Evolutionary conservation across 768 basidiomycete species (phyloP), one percentile per base, ranked within the genome.

Genomic region (Solioccasus polychromus): DNA sequence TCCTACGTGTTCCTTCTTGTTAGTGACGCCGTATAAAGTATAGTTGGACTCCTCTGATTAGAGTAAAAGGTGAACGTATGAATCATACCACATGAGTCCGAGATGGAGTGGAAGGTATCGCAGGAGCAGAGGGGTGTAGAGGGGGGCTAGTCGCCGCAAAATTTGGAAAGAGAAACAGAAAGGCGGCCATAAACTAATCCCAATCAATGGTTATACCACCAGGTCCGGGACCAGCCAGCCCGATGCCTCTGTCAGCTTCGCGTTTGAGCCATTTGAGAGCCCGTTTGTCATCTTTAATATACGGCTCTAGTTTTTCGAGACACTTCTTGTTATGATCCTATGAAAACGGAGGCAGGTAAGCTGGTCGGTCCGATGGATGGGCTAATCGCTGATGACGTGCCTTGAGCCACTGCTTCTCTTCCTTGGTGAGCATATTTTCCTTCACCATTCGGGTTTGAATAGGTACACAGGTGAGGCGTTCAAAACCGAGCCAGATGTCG

Each of bases 371-470:
- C 20, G 24, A 37, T 10, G 29, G 25, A 29, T n/a, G 15, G 35
- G 25, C 51, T 30, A 28, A 53, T 31, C 31, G n/a, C 43, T 29
- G 28, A 64, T 72, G 2, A 41, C 5, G 39, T 49, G 82, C 83
- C 72, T 85, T 87, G 39, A 98, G 59, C 95, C 95, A 98, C 44
- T 77, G 68, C 51, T 80, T 85, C 71, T 97, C 92, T 49, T 88
- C 85, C 61, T 85, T 88, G 15, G 85, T 82, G 45, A 97, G 77
- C 78, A 96, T 82, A 40, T 63, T 73, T 37, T 83, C 86, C 60
- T 91, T 87, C 41, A 97, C 84, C 82, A 98, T 87, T 54, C 79
- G 76, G 2, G 88, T 88, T 66, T 93, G 88, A 58, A 97, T 96
- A 4, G 95, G 95, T 9, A 97, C 93, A 69, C 88, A 85, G 3